Percentiles rank a stretch among this genome's conserved stretches.
Evolutionary conservation across 1,284 basidiomycete species (phyloP).

Genomic region (Moesziomyces antarcticus): DNA sequence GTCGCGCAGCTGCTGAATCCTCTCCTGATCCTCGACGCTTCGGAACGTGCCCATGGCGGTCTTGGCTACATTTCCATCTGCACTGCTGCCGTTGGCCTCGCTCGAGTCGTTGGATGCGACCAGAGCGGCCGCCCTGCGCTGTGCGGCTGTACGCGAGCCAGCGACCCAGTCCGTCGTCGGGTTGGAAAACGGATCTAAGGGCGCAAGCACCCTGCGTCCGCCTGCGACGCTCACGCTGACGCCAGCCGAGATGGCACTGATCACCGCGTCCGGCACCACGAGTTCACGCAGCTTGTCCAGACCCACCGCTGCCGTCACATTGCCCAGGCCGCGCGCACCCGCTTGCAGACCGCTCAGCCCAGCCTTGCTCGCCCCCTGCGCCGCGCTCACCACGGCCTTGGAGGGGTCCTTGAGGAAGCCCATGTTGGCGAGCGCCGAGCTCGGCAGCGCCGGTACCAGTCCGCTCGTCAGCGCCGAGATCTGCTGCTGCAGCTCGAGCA

Average conservation of each 20-base stretch:
- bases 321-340: slow-evolving; percentile 37
- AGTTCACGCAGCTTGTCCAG: slow-evolving; percentile 63
- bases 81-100: slow-evolving; percentile 3
- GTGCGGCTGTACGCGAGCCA: slow-evolving; percentile 40
- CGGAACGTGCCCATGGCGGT: slow-evolving; percentile 14
- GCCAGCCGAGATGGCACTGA: slow-evolving; percentile 62
- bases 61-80: slow-evolving; percentile 1
- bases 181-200: slow-evolving; percentile 59
- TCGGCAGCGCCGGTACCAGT: slow-evolving; percentile 39
- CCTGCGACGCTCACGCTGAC: slow-evolving; percentile 59
- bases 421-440: slow-evolving; percentile 26
- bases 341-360: slow-evolving; percentile 33
- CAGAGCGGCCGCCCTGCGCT: slow-evolving; percentile 24
- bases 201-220: slow-evolving; percentile 53
- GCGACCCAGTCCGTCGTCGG: slow-evolving; percentile 44
- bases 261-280: slow-evolving; percentile 62
- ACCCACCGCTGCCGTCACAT: slow-evolving; percentile 36
- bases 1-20: slow-evolving; percentile 56
- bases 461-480: slow-evolving; percentile 41
- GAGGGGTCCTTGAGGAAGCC: slow-evolving; percentile 41
- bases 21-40: slow-evolving; percentile 48
- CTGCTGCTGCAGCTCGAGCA: slow-evolving; percentile 61
- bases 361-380: slow-evolving; percentile 28
- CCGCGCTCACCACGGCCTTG: slow-evolving; percentile 29
- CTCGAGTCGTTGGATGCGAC: slow-evolving; percentile 8